Percentiles rank a stretch among this genome's conserved stretches.
Evolutionary conservation across 1,284 basidiomycete genomes (phyloP).

Genomic region (Leccinum griseonigrum): DNA sequence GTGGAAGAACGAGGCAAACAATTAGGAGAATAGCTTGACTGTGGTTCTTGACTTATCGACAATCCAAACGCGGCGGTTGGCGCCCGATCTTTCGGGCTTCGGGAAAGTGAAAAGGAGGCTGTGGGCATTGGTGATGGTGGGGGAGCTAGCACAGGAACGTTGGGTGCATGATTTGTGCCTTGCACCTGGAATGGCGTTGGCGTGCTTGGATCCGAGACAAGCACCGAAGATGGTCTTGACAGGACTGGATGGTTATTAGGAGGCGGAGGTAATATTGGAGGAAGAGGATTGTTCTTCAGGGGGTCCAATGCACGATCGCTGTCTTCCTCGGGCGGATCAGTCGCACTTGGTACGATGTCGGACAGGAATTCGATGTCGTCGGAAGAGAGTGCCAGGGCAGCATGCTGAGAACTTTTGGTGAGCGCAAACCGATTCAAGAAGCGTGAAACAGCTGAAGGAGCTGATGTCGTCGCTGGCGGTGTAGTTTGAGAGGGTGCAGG

Average conservation of each 20-base stretch:
- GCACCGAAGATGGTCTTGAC: not conserved
- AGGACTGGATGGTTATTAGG: not conserved
- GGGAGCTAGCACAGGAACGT: slow-evolving; percentile 11
- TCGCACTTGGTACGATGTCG: slow-evolving; percentile 62
- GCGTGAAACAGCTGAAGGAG: slow-evolving; percentile 65
- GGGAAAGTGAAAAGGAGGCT: slow-evolving; percentile 5
- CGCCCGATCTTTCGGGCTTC: slow-evolving; percentile 5
- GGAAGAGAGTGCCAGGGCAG: slow-evolving; percentile 60
- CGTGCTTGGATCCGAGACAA: not conserved
- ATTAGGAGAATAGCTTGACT: slow-evolving; percentile 5
- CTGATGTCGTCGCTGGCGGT: slow-evolving; percentile 22
- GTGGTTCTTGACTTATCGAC: slow-evolving; percentile 4
- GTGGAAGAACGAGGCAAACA: slow-evolving; percentile 12
- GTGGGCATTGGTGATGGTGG: slow-evolving; percentile 17
- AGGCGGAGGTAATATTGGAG: not conserved
- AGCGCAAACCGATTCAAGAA: slow-evolving; percentile 70
- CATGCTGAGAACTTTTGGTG: slow-evolving; percentile 39
- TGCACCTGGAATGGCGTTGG: not conserved
- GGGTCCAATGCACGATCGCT: slow-evolving; percentile 34
- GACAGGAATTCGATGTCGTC: slow-evolving; percentile 75
- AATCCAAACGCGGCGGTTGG: not conserved
- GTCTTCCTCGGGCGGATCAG: slow-evolving; percentile 41
- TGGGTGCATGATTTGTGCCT: not conserved
- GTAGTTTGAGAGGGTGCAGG: slow-evolving; percentile 13
- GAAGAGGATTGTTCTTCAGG: slow-evolving; percentile 41